Conservation (phyloP, 805 yeast genomes). For the Cyberlindnera subsufficiens region DNA sequence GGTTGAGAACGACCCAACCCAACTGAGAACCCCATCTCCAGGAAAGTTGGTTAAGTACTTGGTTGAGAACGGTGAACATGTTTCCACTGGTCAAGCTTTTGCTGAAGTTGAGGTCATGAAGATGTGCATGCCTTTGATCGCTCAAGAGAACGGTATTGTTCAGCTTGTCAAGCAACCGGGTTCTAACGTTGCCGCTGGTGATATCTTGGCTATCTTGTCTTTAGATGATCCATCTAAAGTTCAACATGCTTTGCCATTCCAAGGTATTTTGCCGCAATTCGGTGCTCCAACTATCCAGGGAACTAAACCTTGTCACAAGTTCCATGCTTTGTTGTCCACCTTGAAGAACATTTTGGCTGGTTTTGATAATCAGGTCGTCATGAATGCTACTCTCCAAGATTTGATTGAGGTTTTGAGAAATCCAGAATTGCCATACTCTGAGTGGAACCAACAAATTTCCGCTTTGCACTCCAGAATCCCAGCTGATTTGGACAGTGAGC, state of each 20-base stretch:
- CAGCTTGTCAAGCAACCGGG: conserved; percentile 97
- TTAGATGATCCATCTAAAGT: conserved; percentile 96
- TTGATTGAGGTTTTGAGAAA: conserved; percentile 70
- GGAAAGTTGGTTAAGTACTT: conserved; percentile 93
- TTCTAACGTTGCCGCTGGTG: conserved; percentile 94
- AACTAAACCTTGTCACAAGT: conserved; percentile 75
- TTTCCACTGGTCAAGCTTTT: conserved; percentile 84
- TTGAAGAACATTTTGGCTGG: conserved; percentile 81
- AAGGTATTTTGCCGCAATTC: conserved; percentile 84
- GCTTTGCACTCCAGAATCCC: conserved; percentile 93
- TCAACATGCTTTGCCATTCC: conserved; percentile 92
- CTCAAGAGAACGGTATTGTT: conserved; percentile 88
- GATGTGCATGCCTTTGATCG: conserved; percentile 97
- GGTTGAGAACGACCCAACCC: conserved; percentile 97
- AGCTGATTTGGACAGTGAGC: conserved; percentile 59
- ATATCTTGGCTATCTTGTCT: conserved; percentile 88
- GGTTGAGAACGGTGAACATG: conserved; percentile 94
- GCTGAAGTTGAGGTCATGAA: conserved; percentile 99
- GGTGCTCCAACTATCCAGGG: conserved; percentile 85
- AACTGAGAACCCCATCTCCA: conserved; percentile 97
- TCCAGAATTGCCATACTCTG: conserved; percentile 84
- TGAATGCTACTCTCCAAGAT: conserved; percentile 75
- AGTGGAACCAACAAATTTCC: conserved; percentile 81
- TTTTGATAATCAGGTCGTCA: conserved; percentile 90
- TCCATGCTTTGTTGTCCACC: conserved; percentile 49